A percentile compares a stretch with the other conserved stretches of the same genome.
phyloP scores from a whole-genome alignment of 1,284 basidiomycete species.

The Psilocybe mexicana region DNA sequence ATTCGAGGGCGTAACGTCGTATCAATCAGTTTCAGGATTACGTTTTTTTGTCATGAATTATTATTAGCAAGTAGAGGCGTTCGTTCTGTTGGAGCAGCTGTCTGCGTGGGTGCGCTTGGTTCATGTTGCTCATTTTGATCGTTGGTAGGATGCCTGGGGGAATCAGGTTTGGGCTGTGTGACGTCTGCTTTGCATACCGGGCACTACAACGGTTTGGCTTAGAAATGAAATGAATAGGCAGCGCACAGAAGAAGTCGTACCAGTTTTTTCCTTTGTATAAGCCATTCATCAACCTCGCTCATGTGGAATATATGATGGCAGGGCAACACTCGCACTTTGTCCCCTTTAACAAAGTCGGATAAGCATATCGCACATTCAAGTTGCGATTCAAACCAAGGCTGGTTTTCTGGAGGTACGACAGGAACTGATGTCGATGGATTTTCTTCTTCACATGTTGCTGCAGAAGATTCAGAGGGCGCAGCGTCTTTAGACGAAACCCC shows the following conservation, averaged over 20 bases:
- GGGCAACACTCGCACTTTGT: conserved; percentile 84
- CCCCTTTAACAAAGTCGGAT: conserved; percentile 80
- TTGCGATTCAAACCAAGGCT: conserved; percentile 75
- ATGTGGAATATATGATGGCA: conserved; percentile 90
- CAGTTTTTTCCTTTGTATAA: conserved; percentile 86
- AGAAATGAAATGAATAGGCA: conserved; percentile 11
- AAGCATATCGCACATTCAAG: conserved; percentile 90
- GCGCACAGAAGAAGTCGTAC: conserved; percentile 45
- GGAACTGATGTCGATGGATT: conserved; percentile 48
- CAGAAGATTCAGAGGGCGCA: conserved; percentile 14
- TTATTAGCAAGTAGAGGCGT: conserved; percentile 39
- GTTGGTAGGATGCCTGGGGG: conserved; percentile 12
- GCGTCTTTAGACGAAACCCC: conserved; percentile 27
- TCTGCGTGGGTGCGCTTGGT: conserved; percentile 19
- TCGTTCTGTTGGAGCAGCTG: conserved; percentile 35
- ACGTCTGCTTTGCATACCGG: conserved; percentile 89
- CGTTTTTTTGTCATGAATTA: conserved; percentile 17
- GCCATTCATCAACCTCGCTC: conserved; percentile 87
- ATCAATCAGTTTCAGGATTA: not conserved
- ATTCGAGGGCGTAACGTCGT: conserved; percentile 7
- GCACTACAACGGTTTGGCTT: conserved; percentile 51
- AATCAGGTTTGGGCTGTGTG: conserved; percentile 52
- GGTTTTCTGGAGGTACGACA: conserved; percentile 32
- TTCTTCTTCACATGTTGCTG: conserved; percentile 21
- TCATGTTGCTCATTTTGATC: conserved; percentile 14